Percentiles rank a stretch among this genome's conserved stretches.
Evolutionary conservation across 2,329 filamentous ascomycete species (phyloP).

Genomic region (Xylariaceae sp.): DNA sequence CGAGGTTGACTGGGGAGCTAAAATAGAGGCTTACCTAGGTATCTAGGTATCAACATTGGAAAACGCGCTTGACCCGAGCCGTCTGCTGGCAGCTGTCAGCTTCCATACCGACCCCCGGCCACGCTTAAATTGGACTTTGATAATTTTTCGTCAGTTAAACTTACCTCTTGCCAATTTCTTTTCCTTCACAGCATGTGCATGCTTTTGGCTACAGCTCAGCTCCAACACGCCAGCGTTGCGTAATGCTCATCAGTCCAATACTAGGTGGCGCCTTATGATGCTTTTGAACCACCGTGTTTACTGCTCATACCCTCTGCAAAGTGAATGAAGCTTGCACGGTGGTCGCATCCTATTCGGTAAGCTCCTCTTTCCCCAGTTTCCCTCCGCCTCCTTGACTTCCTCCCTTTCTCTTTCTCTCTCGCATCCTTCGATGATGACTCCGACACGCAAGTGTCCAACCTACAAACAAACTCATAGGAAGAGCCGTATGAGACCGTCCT

Average conservation of each 20-base stretch:
- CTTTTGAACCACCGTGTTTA: background rate
- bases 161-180: background rate
- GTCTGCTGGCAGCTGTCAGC: constrained; percentile 16
- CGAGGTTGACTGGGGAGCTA: too few species aligned
- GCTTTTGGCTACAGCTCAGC: too few species aligned
- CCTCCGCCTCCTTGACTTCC: background rate
- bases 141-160: constrained; percentile 1
- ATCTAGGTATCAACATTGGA: too few species aligned
- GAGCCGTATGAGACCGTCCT: constrained; percentile 46
- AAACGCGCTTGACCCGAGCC: background rate
- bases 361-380: background rate
- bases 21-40: too few species aligned
- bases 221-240: too few species aligned
- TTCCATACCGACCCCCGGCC: background rate
- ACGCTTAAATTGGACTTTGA: constrained; percentile 13
- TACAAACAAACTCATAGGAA: constrained; percentile 42
- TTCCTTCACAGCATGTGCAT: background rate
- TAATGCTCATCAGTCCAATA: too few species aligned
- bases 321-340: background rate
- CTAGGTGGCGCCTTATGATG: too few species aligned
- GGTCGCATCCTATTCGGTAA: background rate
- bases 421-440: constrained; percentile 41
- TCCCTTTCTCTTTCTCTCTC: constrained; percentile 4
- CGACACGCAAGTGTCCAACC: constrained; percentile 46
- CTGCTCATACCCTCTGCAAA: too few species aligned